A percentile compares a stretch with the other conserved stretches of the same genome.
Evolutionary conservation across 2,329 filamentous ascomycete genomes (phyloP).

Genomic region (Pseudogymnoascus sp.): DNA sequence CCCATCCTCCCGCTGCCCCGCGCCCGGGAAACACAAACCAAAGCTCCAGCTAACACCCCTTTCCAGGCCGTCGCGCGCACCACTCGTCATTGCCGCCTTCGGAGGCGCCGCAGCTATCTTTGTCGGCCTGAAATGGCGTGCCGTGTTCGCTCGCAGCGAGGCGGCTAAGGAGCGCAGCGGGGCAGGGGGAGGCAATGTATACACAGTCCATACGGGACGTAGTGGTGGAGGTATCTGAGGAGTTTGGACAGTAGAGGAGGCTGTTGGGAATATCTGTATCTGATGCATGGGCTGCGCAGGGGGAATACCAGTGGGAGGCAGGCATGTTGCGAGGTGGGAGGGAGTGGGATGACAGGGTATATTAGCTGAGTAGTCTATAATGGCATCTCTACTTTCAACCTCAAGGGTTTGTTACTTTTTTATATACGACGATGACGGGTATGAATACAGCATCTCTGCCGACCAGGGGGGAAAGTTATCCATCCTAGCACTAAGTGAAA

Average conservation of each 20-base stretch:
- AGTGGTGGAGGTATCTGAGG: conserved; percentile 21
- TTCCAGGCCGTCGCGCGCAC: conserved; percentile 22
- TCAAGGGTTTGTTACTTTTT: not conserved
- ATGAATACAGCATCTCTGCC: not conserved
- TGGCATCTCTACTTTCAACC: not conserved
- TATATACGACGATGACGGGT: not conserved
- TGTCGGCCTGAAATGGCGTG: conserved; percentile 28
- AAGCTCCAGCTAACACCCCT: not conserved
- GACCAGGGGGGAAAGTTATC: not conserved
- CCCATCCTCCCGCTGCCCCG: not conserved
- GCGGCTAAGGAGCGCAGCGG: conserved; percentile 26
- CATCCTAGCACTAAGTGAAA: not conserved
- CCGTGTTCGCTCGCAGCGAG: conserved; percentile 27
- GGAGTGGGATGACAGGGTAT: not conserved
- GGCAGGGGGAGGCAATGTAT: conserved; percentile 21
- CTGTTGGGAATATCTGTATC: not conserved
- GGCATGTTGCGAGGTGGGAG: not conserved
- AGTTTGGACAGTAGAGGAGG: not conserved
- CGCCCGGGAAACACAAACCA: not conserved
- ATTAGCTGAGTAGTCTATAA: conserved; percentile 1
- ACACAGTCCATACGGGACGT: conserved; percentile 24
- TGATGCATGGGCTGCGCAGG: not conserved
- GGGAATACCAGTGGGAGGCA: not conserved
- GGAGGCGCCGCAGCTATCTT: conserved; percentile 24
- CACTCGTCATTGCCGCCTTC: conserved; percentile 24